phyloP scores from a whole-genome alignment of 1,284 basidiomycete species.

The Uromyces viciae-fabae region DNA sequence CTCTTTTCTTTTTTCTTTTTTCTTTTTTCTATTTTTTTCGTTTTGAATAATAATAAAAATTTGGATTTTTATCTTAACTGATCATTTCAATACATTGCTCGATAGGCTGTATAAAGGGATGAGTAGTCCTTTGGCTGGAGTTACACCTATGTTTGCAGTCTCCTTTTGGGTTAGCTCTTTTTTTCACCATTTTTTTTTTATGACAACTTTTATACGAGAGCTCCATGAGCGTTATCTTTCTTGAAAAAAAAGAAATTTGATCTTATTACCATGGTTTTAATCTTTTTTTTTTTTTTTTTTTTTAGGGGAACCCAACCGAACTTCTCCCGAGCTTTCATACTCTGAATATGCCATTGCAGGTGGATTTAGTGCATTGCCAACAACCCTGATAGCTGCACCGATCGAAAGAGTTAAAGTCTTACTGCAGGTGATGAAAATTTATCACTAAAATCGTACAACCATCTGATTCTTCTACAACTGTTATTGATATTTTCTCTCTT shows the following conservation, averaged over 20 bases:
- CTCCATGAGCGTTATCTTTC: too few relatives aligned
- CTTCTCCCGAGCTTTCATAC: constrained; percentile 65
- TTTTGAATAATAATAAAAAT: background rate
- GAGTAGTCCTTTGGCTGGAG: constrained; percentile 89
- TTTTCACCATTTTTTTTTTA: background rate
- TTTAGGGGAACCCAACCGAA: constrained; percentile 66
- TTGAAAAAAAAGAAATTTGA: too few relatives aligned
- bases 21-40: too few relatives aligned
- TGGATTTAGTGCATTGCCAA: constrained; percentile 88
- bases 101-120: constrained; percentile 88
- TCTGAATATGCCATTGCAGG: constrained; percentile 85
- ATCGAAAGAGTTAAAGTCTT: constrained; percentile 97
- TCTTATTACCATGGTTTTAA: background rate
- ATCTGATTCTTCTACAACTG: background rate
- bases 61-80: background rate
- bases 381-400: constrained; percentile 85
- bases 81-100: too few relatives aligned
- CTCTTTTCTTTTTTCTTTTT: background rate
- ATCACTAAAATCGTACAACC: too few relatives aligned
- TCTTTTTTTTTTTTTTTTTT: background rate
- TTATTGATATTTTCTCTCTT: background rate
- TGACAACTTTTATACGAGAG: background rate
- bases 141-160: constrained; percentile 96
- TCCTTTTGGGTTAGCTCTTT: constrained; percentile 71
- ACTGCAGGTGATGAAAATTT: constrained; percentile 64